Evolutionary conservation across 2,329 filamentous ascomycete species (phyloP).

Genomic region (Colletotrichum costaricense): DNA sequence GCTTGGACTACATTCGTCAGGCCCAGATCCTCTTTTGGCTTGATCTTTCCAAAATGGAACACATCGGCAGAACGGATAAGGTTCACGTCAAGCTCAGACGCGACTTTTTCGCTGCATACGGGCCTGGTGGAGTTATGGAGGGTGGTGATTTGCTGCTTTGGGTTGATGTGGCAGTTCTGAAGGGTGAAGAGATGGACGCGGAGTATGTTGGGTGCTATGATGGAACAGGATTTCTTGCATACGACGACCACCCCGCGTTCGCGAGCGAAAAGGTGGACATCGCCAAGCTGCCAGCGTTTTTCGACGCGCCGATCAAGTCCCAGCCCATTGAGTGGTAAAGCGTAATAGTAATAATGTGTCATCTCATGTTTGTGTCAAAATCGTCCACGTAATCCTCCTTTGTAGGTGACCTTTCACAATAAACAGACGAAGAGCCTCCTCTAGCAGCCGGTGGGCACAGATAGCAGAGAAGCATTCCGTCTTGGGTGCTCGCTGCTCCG

Average conservation of each 20-base stretch:
- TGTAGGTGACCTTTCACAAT: not conserved
- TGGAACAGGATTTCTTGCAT: slow-evolving; percentile 26
- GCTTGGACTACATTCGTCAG: slow-evolving; percentile 31
- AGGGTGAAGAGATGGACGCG: slow-evolving; percentile 31
- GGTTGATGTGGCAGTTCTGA: slow-evolving; percentile 27
- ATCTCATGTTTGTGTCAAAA: not conserved
- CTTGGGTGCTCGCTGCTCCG: not conserved
- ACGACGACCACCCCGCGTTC: slow-evolving; percentile 21
- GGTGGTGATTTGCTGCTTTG: slow-evolving; percentile 29
- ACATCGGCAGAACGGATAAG: slow-evolving; percentile 27
- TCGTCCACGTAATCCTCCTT: not conserved
- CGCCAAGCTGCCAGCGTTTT: slow-evolving; percentile 15
- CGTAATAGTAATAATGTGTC: not conserved
- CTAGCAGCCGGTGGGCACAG: not conserved
- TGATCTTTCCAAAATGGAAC: slow-evolving; percentile 32
- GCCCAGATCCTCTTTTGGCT: slow-evolving; percentile 29
- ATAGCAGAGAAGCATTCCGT: not conserved
- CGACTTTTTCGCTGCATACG: slow-evolving; percentile 27
- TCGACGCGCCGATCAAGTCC: slow-evolving; percentile 19
- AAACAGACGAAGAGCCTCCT: not conserved
- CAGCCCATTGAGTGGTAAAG: slow-evolving; percentile 28
- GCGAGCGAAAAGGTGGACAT: slow-evolving; percentile 8
- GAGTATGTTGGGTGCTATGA: slow-evolving; percentile 33
- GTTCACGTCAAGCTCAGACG: slow-evolving; percentile 31
- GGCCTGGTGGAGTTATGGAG: slow-evolving; percentile 28